These are phyloP conservation scores for Pycnococcus provasolii DNA, from an alignment of 139 green algal genomes.

Conservation along the genomic window DNA sequence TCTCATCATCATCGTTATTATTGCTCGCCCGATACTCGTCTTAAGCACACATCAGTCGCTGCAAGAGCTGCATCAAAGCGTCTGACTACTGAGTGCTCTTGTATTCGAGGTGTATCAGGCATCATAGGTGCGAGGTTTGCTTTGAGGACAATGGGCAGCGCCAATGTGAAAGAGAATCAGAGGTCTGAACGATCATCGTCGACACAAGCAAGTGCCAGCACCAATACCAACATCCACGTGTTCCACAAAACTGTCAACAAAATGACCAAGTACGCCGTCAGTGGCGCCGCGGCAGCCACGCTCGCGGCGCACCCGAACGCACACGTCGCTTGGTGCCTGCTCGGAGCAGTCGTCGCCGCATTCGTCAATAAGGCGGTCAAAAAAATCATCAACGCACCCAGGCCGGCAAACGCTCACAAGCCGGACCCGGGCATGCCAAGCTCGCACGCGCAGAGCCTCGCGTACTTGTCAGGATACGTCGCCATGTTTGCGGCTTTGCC, in stretches of 20 bases:
- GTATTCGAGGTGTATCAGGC: no score
- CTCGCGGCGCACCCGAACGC: slow-evolving; percentile 42
- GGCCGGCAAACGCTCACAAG: slow-evolving; percentile 49
- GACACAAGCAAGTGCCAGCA: no score
- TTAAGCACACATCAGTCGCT: no score
- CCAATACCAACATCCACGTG: no score
- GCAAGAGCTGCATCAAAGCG: no score
- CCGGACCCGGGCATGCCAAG: slow-evolving; percentile 56
- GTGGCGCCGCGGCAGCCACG: slow-evolving; percentile 26
- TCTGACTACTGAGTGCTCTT: no score
- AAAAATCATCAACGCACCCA: slow-evolving; percentile 48
- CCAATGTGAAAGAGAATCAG: no score
- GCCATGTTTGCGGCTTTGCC: slow-evolving; percentile 16
- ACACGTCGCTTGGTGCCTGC: slow-evolving; percentile 43
- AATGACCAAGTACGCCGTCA: slow-evolving; percentile 61
- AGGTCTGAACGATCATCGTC: no score
- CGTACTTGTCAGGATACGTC: slow-evolving; percentile 51
- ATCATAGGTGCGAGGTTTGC: no score
- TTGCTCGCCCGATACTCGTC: no score
- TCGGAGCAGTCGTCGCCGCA: slow-evolving; percentile 45
- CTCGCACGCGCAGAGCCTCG: slow-evolving; percentile 49
- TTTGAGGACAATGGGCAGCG: no score
- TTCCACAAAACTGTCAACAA: slow-evolving; percentile 7
- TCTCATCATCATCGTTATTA: no score
- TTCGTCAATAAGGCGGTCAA: slow-evolving; percentile 63